phyloP scores from a whole-genome alignment of 192 early-diverging fungal genomes.

The Gonapodya prolifera region DNA sequence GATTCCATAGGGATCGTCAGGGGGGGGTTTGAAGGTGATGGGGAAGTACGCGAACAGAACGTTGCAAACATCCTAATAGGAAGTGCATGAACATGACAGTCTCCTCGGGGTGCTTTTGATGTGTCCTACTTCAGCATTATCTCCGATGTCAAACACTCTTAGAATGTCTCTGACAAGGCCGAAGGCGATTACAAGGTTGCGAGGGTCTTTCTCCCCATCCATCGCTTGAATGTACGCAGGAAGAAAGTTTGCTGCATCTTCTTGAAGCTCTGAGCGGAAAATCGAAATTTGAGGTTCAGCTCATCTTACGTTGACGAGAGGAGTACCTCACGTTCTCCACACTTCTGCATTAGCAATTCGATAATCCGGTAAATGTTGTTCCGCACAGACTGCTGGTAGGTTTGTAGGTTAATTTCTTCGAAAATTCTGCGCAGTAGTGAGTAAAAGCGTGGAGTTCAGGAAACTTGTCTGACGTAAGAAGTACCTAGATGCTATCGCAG shows the following conservation, averaged over 20 bases:
- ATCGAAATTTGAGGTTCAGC: slow-evolving; percentile 17
- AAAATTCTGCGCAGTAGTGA: slow-evolving; percentile 42
- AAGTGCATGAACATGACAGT: neutral
- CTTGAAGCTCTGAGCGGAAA: slow-evolving; percentile 33
- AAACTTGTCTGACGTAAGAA: slow-evolving; percentile 8
- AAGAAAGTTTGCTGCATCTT: slow-evolving; percentile 57
- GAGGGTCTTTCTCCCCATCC: slow-evolving; percentile 98
- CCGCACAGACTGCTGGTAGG: slow-evolving; percentile 74
- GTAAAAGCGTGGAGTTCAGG: slow-evolving; percentile 2
- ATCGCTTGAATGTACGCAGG: slow-evolving; percentile 71
- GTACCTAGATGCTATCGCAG: slow-evolving; percentile 12
- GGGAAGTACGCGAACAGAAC: slow-evolving; percentile 99
- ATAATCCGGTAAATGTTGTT: slow-evolving; percentile 60
- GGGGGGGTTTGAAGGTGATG: slow-evolving; percentile 93
- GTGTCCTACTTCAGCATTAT: slow-evolving; percentile 54
- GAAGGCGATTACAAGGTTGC: slow-evolving; percentile 85
- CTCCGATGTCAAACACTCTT: slow-evolving; percentile 59
- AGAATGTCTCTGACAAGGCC: slow-evolving; percentile 58
- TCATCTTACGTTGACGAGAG: slow-evolving; percentile 10
- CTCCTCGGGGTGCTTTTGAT: neutral
- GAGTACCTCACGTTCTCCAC: slow-evolving; percentile 31
- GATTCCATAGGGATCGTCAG: slow-evolving; percentile 89
- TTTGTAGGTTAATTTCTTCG: slow-evolving; percentile 78
- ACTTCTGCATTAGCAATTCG: slow-evolving; percentile 45
- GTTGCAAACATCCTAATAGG: slow-evolving; percentile 74